Evolutionary conservation across 441 rosid species (phyloP).

Genomic region (Euphorbia schlechtendalii): DNA sequence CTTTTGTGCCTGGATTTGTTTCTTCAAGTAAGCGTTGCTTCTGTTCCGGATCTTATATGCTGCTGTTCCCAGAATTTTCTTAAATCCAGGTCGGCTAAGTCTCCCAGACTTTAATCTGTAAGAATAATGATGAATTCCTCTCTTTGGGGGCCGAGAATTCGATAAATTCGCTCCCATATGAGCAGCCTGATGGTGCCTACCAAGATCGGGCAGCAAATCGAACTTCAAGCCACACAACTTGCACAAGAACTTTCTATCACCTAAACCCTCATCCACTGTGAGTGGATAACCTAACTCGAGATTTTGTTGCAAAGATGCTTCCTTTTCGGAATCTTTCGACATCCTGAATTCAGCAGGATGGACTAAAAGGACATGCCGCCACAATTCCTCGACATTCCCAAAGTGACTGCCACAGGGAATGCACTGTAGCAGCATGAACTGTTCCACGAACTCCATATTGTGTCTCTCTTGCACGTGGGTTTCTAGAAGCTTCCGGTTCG

Average conservation of each 20-base stretch:
- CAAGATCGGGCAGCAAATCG: conserved; percentile 94
- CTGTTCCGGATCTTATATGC: conserved; percentile 75
- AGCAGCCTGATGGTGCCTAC: conserved; percentile 98
- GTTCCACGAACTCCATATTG: conserved; percentile 81
- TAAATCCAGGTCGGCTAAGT: conserved; percentile 77
- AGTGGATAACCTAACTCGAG: conserved; percentile 34
- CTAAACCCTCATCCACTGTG: no score
- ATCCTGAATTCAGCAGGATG: conserved; percentile 58
- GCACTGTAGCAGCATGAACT: conserved; percentile 95
- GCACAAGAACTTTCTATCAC: conserved; percentile 57
- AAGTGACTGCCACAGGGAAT: conserved; percentile 88
- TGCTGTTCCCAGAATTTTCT: conserved; percentile 75
- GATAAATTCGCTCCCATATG: conserved; percentile 69
- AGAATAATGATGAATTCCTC: conserved; percentile 62
- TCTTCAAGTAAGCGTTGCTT: conserved; percentile 58
- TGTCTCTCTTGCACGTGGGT: conserved; percentile 93
- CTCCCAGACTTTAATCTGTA: conserved; percentile 86
- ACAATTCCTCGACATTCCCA: conserved; percentile 78
- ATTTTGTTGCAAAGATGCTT: conserved; percentile 33
- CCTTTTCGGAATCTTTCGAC: conserved; percentile 31
- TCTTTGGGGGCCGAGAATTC: conserved; percentile 61
- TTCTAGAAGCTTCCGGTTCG: conserved; percentile 64
- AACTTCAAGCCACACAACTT: conserved; percentile 88
- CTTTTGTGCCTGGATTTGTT: conserved; percentile 65
- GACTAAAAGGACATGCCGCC: conserved; percentile 67